Evolutionary conservation across 805 yeast genomes (phyloP).

Genomic region (Yamadazyma insecticola): DNA sequence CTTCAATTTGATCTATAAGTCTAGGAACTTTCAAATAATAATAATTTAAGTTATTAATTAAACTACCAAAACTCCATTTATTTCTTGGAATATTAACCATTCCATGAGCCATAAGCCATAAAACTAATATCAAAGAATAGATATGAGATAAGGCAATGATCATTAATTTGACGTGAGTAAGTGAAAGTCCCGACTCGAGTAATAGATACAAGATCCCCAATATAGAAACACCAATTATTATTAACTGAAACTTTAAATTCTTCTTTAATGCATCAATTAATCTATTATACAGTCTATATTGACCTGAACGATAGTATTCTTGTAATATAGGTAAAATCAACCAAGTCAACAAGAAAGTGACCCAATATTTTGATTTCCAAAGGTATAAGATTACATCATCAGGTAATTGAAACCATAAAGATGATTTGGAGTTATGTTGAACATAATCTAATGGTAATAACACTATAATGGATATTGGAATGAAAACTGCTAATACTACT

Average conservation of each 20-base stretch:
- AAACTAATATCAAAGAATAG: slow-evolving; percentile 66
- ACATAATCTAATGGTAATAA: slow-evolving; percentile 73
- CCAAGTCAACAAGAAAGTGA: slow-evolving; percentile 79
- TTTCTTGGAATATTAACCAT: slow-evolving; percentile 60
- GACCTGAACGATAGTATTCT: slow-evolving; percentile 69
- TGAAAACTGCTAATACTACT: slow-evolving; percentile 55
- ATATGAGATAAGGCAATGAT: slow-evolving; percentile 74
- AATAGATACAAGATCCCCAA: slow-evolving; percentile 58
- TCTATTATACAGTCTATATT: slow-evolving; percentile 42
- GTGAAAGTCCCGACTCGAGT: slow-evolving; percentile 44
- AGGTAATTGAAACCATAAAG: slow-evolving; percentile 42
- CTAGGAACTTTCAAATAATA: slow-evolving; percentile 53
- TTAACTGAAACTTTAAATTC: slow-evolving; percentile 57
- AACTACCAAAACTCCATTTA: slow-evolving; percentile 34
- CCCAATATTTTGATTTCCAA: slow-evolving; percentile 80
- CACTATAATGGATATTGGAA: slow-evolving; percentile 72
- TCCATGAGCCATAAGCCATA: slow-evolving; percentile 86
- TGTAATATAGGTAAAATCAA: slow-evolving; percentile 65
- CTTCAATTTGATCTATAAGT: slow-evolving; percentile 57
- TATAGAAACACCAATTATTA: slow-evolving; percentile 48
- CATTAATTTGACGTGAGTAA: slow-evolving; percentile 57
- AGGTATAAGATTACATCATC: slow-evolving; percentile 45
- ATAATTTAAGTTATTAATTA: slow-evolving; percentile 24
- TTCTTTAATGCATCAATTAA: slow-evolving; percentile 53
- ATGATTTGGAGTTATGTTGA: slow-evolving; percentile 40